These are phyloP conservation scores for Penicillium antarcticum DNA, from an alignment of 495 filamentous ascomycete species.

Conservation along the genomic window DNA sequence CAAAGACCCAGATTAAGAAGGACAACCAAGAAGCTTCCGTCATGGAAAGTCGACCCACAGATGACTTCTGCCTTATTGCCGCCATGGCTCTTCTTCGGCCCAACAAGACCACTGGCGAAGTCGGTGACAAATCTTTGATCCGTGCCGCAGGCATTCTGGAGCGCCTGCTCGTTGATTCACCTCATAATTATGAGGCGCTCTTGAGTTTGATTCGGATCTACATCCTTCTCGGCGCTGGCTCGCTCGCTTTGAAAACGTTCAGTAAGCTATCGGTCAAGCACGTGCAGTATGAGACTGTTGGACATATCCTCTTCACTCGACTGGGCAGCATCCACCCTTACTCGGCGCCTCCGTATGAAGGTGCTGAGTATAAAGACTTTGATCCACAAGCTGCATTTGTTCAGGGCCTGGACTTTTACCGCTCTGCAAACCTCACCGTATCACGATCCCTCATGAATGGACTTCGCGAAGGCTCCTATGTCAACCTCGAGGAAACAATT, in stretches of 20 bases:
- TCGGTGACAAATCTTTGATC: slow-evolving; percentile 42
- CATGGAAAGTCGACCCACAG: slow-evolving; percentile 56
- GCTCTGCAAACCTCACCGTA: slow-evolving; percentile 32
- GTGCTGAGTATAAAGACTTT: slow-evolving; percentile 42
- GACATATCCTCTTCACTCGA: slow-evolving; percentile 55
- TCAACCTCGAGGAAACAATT: slow-evolving; percentile 40
- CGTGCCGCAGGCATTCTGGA: slow-evolving; percentile 51
- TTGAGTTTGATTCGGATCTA: slow-evolving; percentile 54
- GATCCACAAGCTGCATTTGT: slow-evolving; percentile 40
- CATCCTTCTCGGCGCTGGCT: slow-evolving; percentile 50
- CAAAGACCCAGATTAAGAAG: slow-evolving; percentile 5
- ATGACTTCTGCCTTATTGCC: slow-evolving; percentile 55
- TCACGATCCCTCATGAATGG: slow-evolving; percentile 31
- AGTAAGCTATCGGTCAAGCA: slow-evolving; percentile 58
- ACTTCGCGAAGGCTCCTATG: slow-evolving; percentile 36
- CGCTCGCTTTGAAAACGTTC: slow-evolving; percentile 51
- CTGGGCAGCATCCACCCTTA: slow-evolving; percentile 56
- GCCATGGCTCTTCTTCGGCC: slow-evolving; percentile 53
- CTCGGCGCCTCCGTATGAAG: slow-evolving; percentile 37
- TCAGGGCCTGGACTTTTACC: slow-evolving; percentile 41
- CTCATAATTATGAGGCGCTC: slow-evolving; percentile 56
- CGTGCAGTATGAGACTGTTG: slow-evolving; percentile 56
- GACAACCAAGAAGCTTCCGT: slow-evolving; percentile 16
- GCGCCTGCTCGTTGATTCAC: slow-evolving; percentile 45
- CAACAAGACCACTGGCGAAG: slow-evolving; percentile 16